phyloP scores from a whole-genome alignment of 2,329 filamentous ascomycete genomes.

The Trichoderma sp. region DNA sequence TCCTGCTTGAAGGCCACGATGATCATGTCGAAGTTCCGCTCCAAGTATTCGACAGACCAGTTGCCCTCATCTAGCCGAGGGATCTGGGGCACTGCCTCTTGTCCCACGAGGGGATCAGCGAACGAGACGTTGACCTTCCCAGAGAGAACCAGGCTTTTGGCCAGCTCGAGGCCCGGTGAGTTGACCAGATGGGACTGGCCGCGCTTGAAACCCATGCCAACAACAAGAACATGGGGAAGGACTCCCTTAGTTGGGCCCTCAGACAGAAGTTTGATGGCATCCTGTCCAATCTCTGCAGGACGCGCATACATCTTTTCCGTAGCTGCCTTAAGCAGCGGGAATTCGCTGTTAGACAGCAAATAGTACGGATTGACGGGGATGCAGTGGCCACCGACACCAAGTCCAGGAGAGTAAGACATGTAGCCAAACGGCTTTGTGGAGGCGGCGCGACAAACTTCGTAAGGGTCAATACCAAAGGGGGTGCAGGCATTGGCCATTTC shows the following conservation, averaged over 20 bases:
- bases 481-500: conserved; percentile 54
- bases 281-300: conserved; percentile 39
- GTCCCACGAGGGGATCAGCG: conserved; percentile 43
- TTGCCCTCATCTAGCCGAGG: conserved; percentile 34
- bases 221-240: conserved; percentile 39
- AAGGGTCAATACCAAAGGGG: conserved; percentile 45
- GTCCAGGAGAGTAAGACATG: conserved; percentile 43
- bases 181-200: conserved; percentile 47
- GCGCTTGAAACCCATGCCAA: conserved; percentile 49
- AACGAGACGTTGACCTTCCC: conserved; percentile 42
- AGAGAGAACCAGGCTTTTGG: conserved; percentile 36
- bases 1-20: conserved; percentile 43
- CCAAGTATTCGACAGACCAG: conserved; percentile 39
- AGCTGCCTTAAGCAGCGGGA: conserved; percentile 46
- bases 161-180: conserved; percentile 45
- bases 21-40: conserved; percentile 40
- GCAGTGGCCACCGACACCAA: conserved; percentile 55
- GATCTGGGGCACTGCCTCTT: conserved; percentile 41
- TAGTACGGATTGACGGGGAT: conserved; percentile 56
- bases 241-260: not conserved
- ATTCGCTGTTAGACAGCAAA: conserved; percentile 44
- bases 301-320: conserved; percentile 43
- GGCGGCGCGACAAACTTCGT: conserved; percentile 49
- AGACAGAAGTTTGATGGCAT: conserved; percentile 34
- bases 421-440: conserved; percentile 53